Base-by-base conservation (phyloP, 2,329 filamentous ascomycete genomes). In the Ophiostoma himal-ulmi region DNA sequence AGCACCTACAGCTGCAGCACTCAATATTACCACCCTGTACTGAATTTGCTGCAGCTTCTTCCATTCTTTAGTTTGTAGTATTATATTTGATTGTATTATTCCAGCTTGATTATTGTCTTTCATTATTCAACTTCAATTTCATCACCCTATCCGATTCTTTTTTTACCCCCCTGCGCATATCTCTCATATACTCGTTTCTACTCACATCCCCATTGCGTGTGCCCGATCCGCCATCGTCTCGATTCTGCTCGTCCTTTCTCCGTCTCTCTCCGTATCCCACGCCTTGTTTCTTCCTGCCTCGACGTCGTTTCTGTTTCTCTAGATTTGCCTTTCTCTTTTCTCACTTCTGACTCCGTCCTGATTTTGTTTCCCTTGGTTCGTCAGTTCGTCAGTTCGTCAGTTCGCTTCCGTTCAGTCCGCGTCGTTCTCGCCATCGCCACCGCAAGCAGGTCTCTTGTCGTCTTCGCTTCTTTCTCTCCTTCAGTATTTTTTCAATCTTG, bases 361-460 rank as follows among this genome's bases (percentile, higher is more conserved):
- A 13, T 36, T 64, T 30, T 7, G 54, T 30, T 60, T 64, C 30
- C 30, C 30, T 17, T 7, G 1, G 30, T 26, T 37, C 57, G 30
- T 22, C 57, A 14, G 22, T 60, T 36, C 30, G 26, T 20, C 57
- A 13, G 22, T 60, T 5, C 14, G 8, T 14, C 20, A 20, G 13
- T n/a, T n/a, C n/a, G n/a, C n/a, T n/a, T 48, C 7, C 44, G 44
- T 57, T 64, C 57, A 62, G 57, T 62, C 22, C 57, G 57, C 20
- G 34, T 64, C 60, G 30, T 65, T 65, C 62, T 65, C 62, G 34
- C n/a, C 62, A 37, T 36, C 30, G 30, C 30, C 30, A 62, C 41
- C 62, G 62, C 62, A 65, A 65, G 62, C 36, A 41, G 17, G 17
- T 68, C 37, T 72, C 41, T 70, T 65, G 65, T 41, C 52, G 37